A percentile compares a stretch with the other conserved stretches of the same genome.
These are phyloP conservation scores for Symbiodinium pilosum DNA, from an alignment of 73 alveolate genomes.

Conservation along the genomic window DNA sequence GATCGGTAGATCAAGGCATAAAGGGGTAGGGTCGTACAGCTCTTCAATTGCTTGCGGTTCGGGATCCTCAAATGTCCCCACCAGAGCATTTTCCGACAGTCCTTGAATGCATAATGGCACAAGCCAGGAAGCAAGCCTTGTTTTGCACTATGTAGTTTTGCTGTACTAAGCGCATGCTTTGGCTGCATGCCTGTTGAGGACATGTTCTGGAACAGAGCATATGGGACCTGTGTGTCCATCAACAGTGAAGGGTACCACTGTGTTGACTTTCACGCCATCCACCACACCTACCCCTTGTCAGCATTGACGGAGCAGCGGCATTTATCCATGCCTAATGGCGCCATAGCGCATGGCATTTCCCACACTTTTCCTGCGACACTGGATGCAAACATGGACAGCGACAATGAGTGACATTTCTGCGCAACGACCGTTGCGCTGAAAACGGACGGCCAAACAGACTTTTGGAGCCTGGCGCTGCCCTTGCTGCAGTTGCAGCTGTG, in stretches of 20 bases:
- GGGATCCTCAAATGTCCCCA: too few relatives aligned
- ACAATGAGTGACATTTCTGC: conserved; percentile 8
- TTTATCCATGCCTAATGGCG: background rate
- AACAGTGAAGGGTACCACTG: conserved; percentile 63
- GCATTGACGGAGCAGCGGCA: background rate
- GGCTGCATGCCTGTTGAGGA: conserved; percentile 20
- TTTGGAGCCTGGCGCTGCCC: too few relatives aligned
- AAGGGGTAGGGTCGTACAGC: background rate
- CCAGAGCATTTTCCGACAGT: too few relatives aligned
- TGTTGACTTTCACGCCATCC: conserved; percentile 77
- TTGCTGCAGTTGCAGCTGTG: too few relatives aligned
- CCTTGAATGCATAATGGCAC: too few relatives aligned
- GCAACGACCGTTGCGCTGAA: too few relatives aligned
- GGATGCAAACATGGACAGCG: conserved; percentile 72
- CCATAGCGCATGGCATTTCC: conserved; percentile 75
- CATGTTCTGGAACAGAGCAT: conserved; percentile 91
- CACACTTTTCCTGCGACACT: conserved; percentile 67
- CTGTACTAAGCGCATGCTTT: too few relatives aligned
- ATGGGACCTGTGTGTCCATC: conserved; percentile 78
- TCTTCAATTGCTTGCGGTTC: too few relatives aligned
- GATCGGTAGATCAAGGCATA: background rate
- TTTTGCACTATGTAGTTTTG: too few relatives aligned
- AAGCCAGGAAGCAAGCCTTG: too few relatives aligned
- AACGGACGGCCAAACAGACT: too few relatives aligned
- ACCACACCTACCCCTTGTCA: conserved; percentile 64